Evolutionary conservation across 768 basidiomycete genomes (phyloP).

Genomic region (Paxillus involutus): DNA sequence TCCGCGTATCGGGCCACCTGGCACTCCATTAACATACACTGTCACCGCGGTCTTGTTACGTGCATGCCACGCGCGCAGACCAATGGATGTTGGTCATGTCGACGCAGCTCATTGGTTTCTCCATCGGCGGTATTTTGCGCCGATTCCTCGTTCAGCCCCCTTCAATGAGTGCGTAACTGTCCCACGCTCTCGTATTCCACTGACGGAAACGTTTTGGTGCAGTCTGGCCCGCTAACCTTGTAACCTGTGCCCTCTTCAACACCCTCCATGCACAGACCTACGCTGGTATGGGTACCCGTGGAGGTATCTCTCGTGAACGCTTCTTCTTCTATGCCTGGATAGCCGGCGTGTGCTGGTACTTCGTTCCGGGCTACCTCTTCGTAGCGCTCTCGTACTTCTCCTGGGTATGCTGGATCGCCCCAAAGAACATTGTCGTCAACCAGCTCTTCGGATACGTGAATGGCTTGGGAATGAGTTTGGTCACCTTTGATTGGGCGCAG

Average conservation of each 20-base stretch:
- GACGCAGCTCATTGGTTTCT: constrained; percentile 69
- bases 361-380: constrained; percentile 77
- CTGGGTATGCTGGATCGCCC: constrained; percentile 68
- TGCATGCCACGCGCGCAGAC: constrained; percentile 28
- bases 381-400: constrained; percentile 60
- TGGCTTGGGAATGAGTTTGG: constrained; percentile 65
- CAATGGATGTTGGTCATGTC: constrained; percentile 68
- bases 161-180: constrained; percentile 53
- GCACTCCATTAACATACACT: too few relatives aligned
- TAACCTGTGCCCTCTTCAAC: constrained; percentile 70
- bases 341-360: constrained; percentile 42
- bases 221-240: constrained; percentile 77
- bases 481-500: constrained; percentile 84
- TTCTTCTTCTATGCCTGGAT: constrained; percentile 49
- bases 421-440: constrained; percentile 67
- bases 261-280: constrained; percentile 63
- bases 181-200: not conserved
- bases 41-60: not conserved
- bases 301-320: constrained; percentile 50
- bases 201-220: constrained; percentile 32
- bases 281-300: constrained; percentile 40
- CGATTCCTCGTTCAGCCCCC: constrained; percentile 66
- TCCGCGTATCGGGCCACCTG: not conserved
- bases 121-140: constrained; percentile 55
- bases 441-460: constrained; percentile 66